Percentiles rank a stretch among this genome's conserved stretches.
Evolutionary conservation across 495 filamentous ascomycete genomes (phyloP).

Genomic region (Penicillium subrubescens): DNA sequence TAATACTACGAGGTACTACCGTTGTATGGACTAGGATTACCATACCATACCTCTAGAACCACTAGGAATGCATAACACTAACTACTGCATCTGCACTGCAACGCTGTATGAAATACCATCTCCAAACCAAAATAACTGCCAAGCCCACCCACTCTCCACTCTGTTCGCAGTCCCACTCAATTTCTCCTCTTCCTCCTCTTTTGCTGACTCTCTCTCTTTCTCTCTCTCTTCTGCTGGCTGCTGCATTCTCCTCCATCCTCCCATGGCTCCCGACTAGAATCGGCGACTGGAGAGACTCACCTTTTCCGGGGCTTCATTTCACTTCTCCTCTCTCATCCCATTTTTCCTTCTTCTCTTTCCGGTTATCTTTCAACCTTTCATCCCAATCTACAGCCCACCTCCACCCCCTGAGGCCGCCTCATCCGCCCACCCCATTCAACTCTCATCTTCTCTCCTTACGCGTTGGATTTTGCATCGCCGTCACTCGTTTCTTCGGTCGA

Average conservation of each 20-base stretch:
- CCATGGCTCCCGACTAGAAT: slow-evolving; percentile 65
- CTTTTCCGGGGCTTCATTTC: slow-evolving; percentile 41
- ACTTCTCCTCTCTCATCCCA: slow-evolving; percentile 56
- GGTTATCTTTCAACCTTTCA: slow-evolving; percentile 44
- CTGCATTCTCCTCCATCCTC: slow-evolving; percentile 41
- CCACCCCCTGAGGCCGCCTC: not conserved
- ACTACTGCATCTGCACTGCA: not conserved
- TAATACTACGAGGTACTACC: not conserved
- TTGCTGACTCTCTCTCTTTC: slow-evolving; percentile 65
- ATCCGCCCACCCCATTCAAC: not conserved
- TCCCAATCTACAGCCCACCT: not conserved
- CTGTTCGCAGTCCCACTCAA: slow-evolving; percentile 49
- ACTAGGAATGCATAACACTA: slow-evolving; percentile 24
- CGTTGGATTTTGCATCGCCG: slow-evolving; percentile 13
- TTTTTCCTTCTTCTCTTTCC: slow-evolving; percentile 59
- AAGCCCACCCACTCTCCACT: slow-evolving; percentile 14
- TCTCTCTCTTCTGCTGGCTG: slow-evolving; percentile 43
- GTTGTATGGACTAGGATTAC: not conserved
- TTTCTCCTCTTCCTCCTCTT: slow-evolving; percentile 61
- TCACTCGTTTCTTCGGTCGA: slow-evolving; percentile 23
- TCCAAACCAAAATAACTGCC: not conserved
- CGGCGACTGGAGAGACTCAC: slow-evolving; percentile 17
- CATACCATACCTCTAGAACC: slow-evolving; percentile 10
- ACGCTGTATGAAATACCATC: slow-evolving; percentile 2
- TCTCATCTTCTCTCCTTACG: slow-evolving; percentile 13